Base-by-base conservation (phyloP, 2,329 filamentous ascomycete species). In the Ciborinia camelliae region DNA sequence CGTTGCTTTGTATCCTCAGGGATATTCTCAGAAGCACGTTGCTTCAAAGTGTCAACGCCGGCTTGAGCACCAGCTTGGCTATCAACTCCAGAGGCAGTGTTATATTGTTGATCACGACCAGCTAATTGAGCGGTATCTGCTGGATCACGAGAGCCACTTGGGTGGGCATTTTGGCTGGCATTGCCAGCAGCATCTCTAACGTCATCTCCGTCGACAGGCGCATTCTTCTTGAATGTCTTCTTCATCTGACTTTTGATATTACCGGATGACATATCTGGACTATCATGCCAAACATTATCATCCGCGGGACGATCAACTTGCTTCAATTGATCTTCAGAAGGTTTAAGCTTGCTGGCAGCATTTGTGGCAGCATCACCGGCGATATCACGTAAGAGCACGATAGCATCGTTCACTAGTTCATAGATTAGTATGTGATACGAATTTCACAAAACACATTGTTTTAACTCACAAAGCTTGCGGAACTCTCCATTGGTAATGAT, bases 241-340 rank as follows among this genome's bases (percentile, higher is more conserved):
- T 89, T 88, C 20, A 89, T 75, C 75, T 92, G 88, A 23, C 85
- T 81, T 79, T 86, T 91, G 64, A 95, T 68, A 64, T 83, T 86
- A 1, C 87, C 85, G 76, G 85, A 88, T 69, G 87, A 90, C 57
- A 96, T 74, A 68, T 95, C 82, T 3, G 93, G 93, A 51, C 86
- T 84, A 65, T 97, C 92, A 73, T 97, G 91, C 95, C 95, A 99
- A 20, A 88, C 90, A 78, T 98, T 95, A 73, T 97, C 93, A 23
- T 90, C 86, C 2, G 95, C 95, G 2, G 95, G 86, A n/a, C 81
- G 76, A 71, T 98, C 94, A 41, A 98, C 86, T 72, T 92, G 88
- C 10, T 80, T 75, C 26, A 98, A 83, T 67, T 89, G 81, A 0
- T 97, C 90, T 65, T 96, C 86, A 1, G 84, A 86, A 3, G 95